Evolutionary conservation across 2,329 filamentous ascomycete species (phyloP).

Genomic region (Fusarium sp.): DNA sequence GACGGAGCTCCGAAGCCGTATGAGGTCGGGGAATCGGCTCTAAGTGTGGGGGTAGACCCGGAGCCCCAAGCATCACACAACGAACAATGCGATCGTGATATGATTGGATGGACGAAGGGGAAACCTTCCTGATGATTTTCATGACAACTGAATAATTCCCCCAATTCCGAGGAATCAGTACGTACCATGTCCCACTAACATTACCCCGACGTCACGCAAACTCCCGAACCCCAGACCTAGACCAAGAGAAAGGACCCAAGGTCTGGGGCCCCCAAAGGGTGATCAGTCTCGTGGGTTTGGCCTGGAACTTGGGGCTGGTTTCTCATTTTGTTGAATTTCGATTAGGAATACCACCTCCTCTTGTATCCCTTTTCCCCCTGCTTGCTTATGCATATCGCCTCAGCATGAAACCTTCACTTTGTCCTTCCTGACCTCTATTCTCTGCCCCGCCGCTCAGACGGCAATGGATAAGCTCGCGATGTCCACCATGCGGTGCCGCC

Average conservation of each 20-base stretch:
- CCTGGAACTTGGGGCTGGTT: not conserved
- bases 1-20: conserved; percentile 45
- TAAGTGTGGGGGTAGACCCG: conserved; percentile 41
- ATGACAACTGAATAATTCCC: conserved; percentile 14
- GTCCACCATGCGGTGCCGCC: conserved; percentile 46
- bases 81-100: conserved; percentile 25
- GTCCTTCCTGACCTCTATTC: conserved; percentile 39
- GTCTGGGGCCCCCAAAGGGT: conserved; percentile 24
- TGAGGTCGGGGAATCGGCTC: conserved; percentile 46
- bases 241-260: conserved; percentile 18
- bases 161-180: conserved; percentile 30
- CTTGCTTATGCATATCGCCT: conserved; percentile 9
- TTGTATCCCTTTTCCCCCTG: not conserved
- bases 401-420: conserved; percentile 39
- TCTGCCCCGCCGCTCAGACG: conserved; percentile 43
- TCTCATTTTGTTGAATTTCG: conserved; percentile 3
- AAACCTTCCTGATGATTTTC: conserved; percentile 25
- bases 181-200: conserved; percentile 24
- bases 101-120: conserved; percentile 34
- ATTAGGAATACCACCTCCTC: not conserved
- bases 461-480: conserved; percentile 51
- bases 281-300: conserved; percentile 26
- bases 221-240: conserved; percentile 39
- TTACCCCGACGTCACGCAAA: conserved; percentile 42
- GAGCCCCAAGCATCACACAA: conserved; percentile 13